Evolutionary conservation across 2,329 filamentous ascomycete genomes (phyloP).

Genomic region (Penicillium sp.): DNA sequence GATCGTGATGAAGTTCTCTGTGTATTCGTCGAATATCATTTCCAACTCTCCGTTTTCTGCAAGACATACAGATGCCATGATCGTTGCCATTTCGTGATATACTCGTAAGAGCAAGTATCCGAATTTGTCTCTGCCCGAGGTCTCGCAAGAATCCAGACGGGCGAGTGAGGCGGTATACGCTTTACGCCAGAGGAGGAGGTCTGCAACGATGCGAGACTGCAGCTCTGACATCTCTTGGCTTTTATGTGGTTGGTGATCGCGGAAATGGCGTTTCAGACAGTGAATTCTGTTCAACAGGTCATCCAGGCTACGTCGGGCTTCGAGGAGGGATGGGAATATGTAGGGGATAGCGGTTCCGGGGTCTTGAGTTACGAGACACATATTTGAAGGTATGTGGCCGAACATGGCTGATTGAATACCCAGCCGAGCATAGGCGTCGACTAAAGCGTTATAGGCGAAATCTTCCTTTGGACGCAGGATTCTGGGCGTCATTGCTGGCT

Average conservation of each 20-base stretch:
- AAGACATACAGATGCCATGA: conserved; percentile 40
- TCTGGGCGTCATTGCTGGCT: conserved; percentile 14
- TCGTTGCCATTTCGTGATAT: conserved; percentile 47
- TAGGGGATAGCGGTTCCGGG: conserved; percentile 12
- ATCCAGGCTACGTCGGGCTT: conserved; percentile 26
- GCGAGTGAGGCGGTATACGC: conserved; percentile 17
- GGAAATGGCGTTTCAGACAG: conserved; percentile 14
- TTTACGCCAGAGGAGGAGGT: conserved; percentile 25
- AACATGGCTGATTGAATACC: conserved; percentile 31
- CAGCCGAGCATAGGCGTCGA: conserved; percentile 31
- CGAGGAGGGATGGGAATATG: conserved; percentile 11
- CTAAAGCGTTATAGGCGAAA: conserved; percentile 22
- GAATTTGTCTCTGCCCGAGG: conserved; percentile 9
- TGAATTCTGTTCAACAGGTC: conserved; percentile 20
- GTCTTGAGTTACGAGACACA: conserved; percentile 14
- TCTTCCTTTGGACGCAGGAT: conserved; percentile 13
- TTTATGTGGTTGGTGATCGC: neutral
- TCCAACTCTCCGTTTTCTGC: conserved; percentile 26
- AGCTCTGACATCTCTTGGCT: conserved; percentile 3
- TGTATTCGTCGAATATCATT: conserved; percentile 27
- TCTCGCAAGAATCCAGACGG: conserved; percentile 1
- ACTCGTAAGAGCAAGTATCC: conserved; percentile 36
- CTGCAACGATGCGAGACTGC: conserved; percentile 7
- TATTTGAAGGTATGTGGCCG: conserved; percentile 19
- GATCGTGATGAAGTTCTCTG: conserved; percentile 20